A percentile compares a stretch with the other conserved stretches of the same genome.
phyloP scores from a whole-genome alignment of 305 asterid species.

The Ajuga reptans region DNA sequence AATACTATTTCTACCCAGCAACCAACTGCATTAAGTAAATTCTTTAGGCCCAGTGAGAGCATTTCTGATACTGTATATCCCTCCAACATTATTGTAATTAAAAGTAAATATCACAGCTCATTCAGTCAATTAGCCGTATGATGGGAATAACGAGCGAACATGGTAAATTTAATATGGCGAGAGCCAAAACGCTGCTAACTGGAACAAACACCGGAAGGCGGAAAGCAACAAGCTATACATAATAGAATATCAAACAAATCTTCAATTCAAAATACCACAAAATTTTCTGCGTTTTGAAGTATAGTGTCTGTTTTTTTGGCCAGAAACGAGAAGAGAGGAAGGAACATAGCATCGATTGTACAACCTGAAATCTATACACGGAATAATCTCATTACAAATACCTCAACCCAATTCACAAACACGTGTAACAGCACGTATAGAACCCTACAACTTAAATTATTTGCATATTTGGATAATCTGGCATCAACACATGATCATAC shows the following conservation, averaged over 20 bases:
- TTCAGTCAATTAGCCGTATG: background rate
- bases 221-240: background rate
- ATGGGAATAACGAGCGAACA: background rate
- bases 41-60: background rate
- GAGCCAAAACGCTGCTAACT: background rate
- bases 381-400: slow-evolving; percentile 20
- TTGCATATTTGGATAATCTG: background rate
- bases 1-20: background rate
- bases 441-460: slow-evolving; percentile 7
- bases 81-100: background rate
- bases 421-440: background rate
- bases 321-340: background rate
- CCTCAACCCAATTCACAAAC: background rate
- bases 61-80: background rate
- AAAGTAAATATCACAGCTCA: background rate
- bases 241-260: background rate
- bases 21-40: background rate
- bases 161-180: background rate
- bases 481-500: slow-evolving; percentile 11
- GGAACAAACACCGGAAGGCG: slow-evolving; percentile 1
- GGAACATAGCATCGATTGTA: slow-evolving; percentile 1
- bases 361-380: slow-evolving; percentile 24
- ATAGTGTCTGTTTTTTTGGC: background rate
- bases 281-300: slow-evolving; percentile 11
- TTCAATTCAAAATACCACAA: slow-evolving; percentile 5